phyloP scores from a whole-genome alignment of 768 basidiomycete genomes.

The Saitozyma sp. region DNA sequence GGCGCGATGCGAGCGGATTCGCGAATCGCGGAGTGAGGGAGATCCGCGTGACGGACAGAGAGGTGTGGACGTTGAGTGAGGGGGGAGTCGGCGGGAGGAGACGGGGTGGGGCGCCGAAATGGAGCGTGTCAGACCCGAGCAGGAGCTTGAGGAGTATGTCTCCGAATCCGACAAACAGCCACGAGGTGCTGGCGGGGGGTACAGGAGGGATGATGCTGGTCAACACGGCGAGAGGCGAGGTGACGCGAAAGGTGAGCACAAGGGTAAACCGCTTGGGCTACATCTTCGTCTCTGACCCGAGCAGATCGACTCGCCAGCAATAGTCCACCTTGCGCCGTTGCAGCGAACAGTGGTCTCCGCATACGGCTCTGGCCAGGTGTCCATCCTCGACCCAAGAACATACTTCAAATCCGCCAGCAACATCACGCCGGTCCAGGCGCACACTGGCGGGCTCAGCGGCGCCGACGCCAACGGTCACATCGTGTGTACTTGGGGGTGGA shows the following conservation, averaged over 20 bases:
- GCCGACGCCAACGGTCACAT: conserved; percentile 76
- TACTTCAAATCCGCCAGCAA: conserved; percentile 29
- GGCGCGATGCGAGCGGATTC: conserved; percentile 47
- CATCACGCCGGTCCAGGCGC: conserved; percentile 64
- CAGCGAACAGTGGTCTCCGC: conserved; percentile 35
- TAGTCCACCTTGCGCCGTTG: conserved; percentile 35
- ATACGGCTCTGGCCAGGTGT: conserved; percentile 37
- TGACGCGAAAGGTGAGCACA: conserved; percentile 35
- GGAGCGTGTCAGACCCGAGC: conserved; percentile 50
- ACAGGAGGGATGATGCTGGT: conserved; percentile 55
- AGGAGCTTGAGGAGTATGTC: conserved; percentile 38
- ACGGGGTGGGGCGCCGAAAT: conserved; percentile 51
- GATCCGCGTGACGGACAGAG: conserved; percentile 73
- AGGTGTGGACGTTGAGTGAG: conserved; percentile 59
- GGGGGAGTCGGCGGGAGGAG: conserved; percentile 54
- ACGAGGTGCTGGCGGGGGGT: conserved; percentile 51
- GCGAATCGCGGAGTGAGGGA: conserved; percentile 61
- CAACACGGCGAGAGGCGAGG: conserved; percentile 45
- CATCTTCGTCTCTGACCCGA: conserved; percentile 1
- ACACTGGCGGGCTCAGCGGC: conserved; percentile 77
- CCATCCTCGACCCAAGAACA: conserved; percentile 42
- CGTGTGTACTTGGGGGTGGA: conserved; percentile 82
- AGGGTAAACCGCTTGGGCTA: background rate
- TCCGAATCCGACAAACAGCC: conserved; percentile 48
- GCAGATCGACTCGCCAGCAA: conserved; percentile 27